Base-by-base conservation (phyloP, 2,329 filamentous ascomycete genomes). In the Microdochium trichocladiopsis region DNA sequence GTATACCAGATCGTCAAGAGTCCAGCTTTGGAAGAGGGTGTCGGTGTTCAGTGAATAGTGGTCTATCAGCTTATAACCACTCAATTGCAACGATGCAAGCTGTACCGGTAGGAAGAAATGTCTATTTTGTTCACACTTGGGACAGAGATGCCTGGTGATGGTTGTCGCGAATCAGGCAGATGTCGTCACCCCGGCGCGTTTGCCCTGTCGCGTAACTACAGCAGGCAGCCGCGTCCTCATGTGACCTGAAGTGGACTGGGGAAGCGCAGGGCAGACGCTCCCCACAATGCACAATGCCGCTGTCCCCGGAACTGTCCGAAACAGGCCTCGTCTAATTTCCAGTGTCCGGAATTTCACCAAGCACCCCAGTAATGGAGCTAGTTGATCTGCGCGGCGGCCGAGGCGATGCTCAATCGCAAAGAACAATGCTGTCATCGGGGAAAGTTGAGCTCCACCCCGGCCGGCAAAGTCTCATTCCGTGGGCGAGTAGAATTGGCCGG, bases 181-280 rank as follows among this genome's bases (percentile, higher is more conserved):
- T 54, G 55, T 56, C 60, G 60, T 23, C 60, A 60, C 36, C 55
- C 47, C 31, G 24, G 31, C 58, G 60, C 60, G 62, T 54, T 50
- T 47, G 23, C 56, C 50, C 49, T 50, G 52, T 48, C 48, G 47
- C 47, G 53, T 50, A n/a, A 49, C 48, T 41, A 28, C 36, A 45
- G 23, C 31, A 51, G 48, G 49, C 48, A 59, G 50, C 55, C 62
- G 55, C 62, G 61, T 43, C 47, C 24, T 64, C 62, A 64, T 52
- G 61, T 63, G 62, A 64, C 52, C 52, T 55, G 41, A 52, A 36
- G 5, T 6, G 14, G 22, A 25, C 8, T 31, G 14, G 8, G 14
- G n/a, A n/a, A n/a, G n/a, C n/a, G n/a, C n/a, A n/a, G n/a, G n/a
- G n/a, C n/a, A n/a, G n/a, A n/a, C n/a, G n/a, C n/a, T n/a, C n/a